These are phyloP conservation scores for Mortierella sp. DNA, from an alignment of 371 early-diverging fungal genomes.

Conservation along the genomic window DNA sequence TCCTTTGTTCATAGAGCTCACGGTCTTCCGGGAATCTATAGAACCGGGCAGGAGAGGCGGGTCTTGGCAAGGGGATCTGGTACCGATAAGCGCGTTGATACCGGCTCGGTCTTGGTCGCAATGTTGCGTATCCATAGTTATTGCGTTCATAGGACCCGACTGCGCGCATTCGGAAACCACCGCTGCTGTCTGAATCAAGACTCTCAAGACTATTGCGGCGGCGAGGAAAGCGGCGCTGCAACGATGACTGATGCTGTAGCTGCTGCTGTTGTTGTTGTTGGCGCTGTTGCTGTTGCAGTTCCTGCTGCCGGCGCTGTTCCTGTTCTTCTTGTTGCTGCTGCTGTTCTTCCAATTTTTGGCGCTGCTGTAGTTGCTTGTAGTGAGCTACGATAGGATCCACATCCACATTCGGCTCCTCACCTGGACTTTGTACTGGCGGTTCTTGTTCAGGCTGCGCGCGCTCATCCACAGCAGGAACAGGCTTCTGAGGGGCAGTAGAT, in stretches of 20 bases:
- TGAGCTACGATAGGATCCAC: slow-evolving; percentile 15
- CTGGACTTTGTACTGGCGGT: not conserved
- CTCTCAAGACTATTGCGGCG: slow-evolving; percentile 52
- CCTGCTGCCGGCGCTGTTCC: slow-evolving; percentile 10
- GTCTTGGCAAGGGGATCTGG: slow-evolving; percentile 28
- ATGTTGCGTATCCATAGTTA: slow-evolving; percentile 16
- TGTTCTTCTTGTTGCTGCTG: slow-evolving; percentile 7
- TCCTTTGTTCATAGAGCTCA: slow-evolving; percentile 23
- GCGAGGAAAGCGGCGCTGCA: slow-evolving; percentile 5
- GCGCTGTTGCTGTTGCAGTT: slow-evolving; percentile 4
- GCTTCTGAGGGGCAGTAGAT: too few relatives aligned
- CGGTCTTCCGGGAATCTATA: slow-evolving; percentile 43
- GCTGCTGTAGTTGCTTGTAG: slow-evolving; percentile 13
- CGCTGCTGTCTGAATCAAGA: slow-evolving; percentile 35
- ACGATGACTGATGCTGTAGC: not conserved
- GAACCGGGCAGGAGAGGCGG: slow-evolving; percentile 18
- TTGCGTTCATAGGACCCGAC: slow-evolving; percentile 15
- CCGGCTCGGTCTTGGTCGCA: slow-evolving; percentile 9
- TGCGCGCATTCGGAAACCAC: slow-evolving; percentile 9
- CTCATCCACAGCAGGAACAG: too few relatives aligned
- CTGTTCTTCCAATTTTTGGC: not conserved
- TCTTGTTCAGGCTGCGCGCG: too few relatives aligned
- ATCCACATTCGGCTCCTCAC: not conserved
- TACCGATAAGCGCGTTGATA: slow-evolving; percentile 33
- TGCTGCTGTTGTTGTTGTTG: slow-evolving; percentile 3